Evolutionary conservation across 768 basidiomycete genomes (phyloP), one percentile per base, ranked within the genome.

Genomic region (Xerocomus brunneocitrinus): DNA sequence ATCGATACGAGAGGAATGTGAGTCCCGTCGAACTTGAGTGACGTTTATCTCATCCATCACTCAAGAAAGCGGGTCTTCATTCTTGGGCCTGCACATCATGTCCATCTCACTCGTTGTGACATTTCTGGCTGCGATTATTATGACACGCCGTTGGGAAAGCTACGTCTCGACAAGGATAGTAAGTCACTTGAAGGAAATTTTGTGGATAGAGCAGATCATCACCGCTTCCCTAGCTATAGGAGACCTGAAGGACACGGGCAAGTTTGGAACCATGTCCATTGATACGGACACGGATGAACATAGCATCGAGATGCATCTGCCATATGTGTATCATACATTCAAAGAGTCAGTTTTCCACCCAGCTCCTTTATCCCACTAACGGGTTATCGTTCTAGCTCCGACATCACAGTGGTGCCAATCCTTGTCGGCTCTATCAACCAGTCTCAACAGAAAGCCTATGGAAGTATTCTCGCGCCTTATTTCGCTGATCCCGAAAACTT

Each of bases 241-340:
- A 30, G 46, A 40, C 45, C 47, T 61, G 32, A 59, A 56, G 47
- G 38, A 13, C 46, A 59, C 55, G 1, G 57, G 55, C 4, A 71
- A 82, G 50, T 98, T 98, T 60, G 76, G 79, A 35, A 72, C 76
- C 9, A 85, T 99, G 82, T 73, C 72, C 16, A 59, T 77, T 3
- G 62, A 72, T 2, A 83, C 83, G 2, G 97, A 99, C 65, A 93
- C 94, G 70, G 91, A 87, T 28, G 97, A 99, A 63, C 97, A 99
- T 67, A 95, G 91, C 65, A 83, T 99, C 50, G 97, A 99, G 73
- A 95, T 99, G 91, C 95, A 98, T 63, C 79, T 98, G 16, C 94
- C 95, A 5, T 95, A 91, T 67, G 74, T 97, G 39, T 81, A 89
- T 47, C 91, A 91, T 68, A 72, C 87, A 10, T 97, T 95, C 55